phyloP scores from a whole-genome alignment of 2,329 filamentous ascomycete species.

The Trichoderma oligosporum region DNA sequence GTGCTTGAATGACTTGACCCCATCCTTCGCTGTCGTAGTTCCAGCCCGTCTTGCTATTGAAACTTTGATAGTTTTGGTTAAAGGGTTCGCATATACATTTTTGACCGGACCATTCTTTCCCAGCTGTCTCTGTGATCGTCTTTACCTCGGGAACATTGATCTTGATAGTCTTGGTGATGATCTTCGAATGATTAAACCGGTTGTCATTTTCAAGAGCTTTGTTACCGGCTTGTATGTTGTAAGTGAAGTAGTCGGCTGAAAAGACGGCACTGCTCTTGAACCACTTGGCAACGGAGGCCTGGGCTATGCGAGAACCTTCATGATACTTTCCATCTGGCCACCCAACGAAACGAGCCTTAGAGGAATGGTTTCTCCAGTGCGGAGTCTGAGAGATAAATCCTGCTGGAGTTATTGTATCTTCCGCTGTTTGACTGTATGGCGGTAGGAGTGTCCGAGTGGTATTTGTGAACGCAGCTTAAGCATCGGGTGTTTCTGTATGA shows the following conservation, averaged over 20 bases:
- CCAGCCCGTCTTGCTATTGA: slow-evolving; percentile 45
- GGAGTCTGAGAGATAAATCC: rapidly evolving
- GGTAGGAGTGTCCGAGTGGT: slow-evolving; percentile 2
- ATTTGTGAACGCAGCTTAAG: slow-evolving; percentile 19
- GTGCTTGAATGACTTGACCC: slow-evolving; percentile 38
- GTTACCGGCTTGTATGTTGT: slow-evolving; percentile 37
- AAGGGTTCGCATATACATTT: slow-evolving; percentile 36
- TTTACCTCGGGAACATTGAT: slow-evolving; percentile 37
- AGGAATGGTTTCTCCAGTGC: slow-evolving; percentile 19
- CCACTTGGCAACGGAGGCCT: slow-evolving; percentile 37
- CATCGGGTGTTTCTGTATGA: slow-evolving; percentile 6
- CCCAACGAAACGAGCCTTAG: slow-evolving; percentile 21
- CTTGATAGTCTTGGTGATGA: slow-evolving; percentile 32
- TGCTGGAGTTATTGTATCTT: slow-evolving; percentile 20
- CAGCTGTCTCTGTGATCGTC: slow-evolving; percentile 21
- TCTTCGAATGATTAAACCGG: slow-evolving; percentile 32
- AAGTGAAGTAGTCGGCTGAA: slow-evolving; percentile 32
- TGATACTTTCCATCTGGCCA: slow-evolving; percentile 30
- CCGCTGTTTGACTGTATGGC: slow-evolving; percentile 12
- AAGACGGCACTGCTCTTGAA: slow-evolving; percentile 38
- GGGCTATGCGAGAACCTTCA: slow-evolving; percentile 29
- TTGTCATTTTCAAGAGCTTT: slow-evolving; percentile 36
- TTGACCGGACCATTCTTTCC: slow-evolving; percentile 21
- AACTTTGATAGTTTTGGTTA: slow-evolving; percentile 42
- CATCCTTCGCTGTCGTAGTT: slow-evolving; percentile 31